A percentile compares a stretch with the other conserved stretches of the same genome.
Conservation (phyloP, 257 asterid genomes). For the Prunella vulgaris region DNA sequence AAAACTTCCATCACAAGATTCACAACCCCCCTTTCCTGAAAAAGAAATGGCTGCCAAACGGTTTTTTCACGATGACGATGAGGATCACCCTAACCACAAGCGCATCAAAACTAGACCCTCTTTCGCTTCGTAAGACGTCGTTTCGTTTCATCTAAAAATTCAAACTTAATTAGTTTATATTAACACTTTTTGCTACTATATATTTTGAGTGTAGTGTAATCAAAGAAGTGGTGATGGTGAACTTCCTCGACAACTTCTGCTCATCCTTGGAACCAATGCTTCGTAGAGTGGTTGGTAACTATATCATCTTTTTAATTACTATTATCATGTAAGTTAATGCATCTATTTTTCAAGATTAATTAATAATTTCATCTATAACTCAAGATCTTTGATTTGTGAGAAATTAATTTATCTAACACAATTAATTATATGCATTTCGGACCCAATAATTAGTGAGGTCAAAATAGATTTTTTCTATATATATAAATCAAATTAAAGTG, state of each 20-base stretch:
- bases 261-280: conserved; percentile 66
- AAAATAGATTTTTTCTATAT: too few relatives aligned
- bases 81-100: conserved; percentile 42
- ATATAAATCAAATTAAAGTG: too few relatives aligned
- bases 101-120: conserved; percentile 40
- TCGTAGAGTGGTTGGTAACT: conserved; percentile 72
- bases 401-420: too few relatives aligned
- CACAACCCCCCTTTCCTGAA: not conserved
- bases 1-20: not conserved
- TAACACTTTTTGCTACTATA: not conserved
- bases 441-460: too few relatives aligned
- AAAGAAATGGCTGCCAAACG: conserved; percentile 61
- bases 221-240: conserved; percentile 48
- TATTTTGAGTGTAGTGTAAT: conserved; percentile 44
- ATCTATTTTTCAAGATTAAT: too few relatives aligned
- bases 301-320: not conserved
- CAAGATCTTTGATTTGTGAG: too few relatives aligned
- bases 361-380: too few relatives aligned
- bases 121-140: conserved; percentile 58
- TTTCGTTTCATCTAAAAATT: too few relatives aligned
- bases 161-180: too few relatives aligned
- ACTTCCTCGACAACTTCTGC: conserved; percentile 53
- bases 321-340: not conserved
- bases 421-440: too few relatives aligned
- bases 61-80: conserved; percentile 27